Base-by-base conservation (phyloP, 352 stramenopile genomes). In the Pythium grandisporangium region DNA sequence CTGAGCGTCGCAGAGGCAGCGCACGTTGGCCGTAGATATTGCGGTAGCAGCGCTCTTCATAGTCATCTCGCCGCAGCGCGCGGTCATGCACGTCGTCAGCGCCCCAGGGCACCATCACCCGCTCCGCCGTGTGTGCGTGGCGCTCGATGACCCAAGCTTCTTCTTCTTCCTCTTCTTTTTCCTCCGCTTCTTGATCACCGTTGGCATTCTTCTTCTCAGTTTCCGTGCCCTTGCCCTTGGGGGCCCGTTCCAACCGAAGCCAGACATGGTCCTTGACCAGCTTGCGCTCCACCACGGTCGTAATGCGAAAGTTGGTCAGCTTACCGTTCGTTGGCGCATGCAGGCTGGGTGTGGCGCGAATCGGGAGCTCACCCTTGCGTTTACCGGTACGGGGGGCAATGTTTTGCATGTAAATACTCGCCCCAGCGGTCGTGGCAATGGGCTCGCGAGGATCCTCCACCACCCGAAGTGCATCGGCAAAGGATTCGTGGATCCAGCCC, bases 81-180 rank as follows among this genome's bases (percentile, higher is more conserved):
- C 45, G n/a, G 25, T 51, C 42, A 20, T 57, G 49, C 10, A 58
- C 48, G 4, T 57, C 34, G 47, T 86, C 72, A 6, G 55, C 41
- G 13, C 50, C 50, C 72, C 72, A 89, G 7, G 72, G 72, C 16
- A 76, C 51, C 21, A 70, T 59, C 13, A 89, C 76, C 17, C 70
- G 63, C 37, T 84, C 68, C 23, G 60, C 68, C 23, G 72, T 79
- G 29, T 85, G 81, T 5, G 67, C 72, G 52, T 89, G 84, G 21
- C 72, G 72, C 41, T 89, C 76, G 25, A 89, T 74, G 16, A 89
- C 61, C 76, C 76, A 89, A 8, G 69, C 72, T 45, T 80, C 66
- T 4, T 23, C 0, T 16, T 56, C 50, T 30, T 40, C 42, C 14
- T 63, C 42, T 14, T 13, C 19, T 23, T 63, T 36, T 7, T 51